phyloP scores from a whole-genome alignment of 2,329 filamentous ascomycete genomes.

The Colletotrichum agaves region DNA sequence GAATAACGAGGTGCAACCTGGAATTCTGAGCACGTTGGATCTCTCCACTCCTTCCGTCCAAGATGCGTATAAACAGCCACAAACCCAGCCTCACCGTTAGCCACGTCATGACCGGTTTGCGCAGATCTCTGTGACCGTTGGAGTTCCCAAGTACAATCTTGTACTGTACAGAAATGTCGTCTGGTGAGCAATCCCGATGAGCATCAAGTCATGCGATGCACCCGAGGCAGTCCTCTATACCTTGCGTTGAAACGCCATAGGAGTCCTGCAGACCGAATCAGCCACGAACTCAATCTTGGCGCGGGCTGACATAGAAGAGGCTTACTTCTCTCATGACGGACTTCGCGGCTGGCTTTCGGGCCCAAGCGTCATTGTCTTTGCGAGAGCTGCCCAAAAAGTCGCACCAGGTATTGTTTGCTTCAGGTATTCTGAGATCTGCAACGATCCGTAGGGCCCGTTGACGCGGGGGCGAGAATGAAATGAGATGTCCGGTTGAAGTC shows the following conservation, averaged over 20 bases:
- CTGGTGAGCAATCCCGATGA: too few species aligned
- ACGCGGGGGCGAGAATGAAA: background rate
- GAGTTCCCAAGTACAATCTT: too few species aligned
- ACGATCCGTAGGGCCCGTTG: background rate
- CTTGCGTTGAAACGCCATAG: background rate
- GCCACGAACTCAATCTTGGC: slow-evolving; percentile 21
- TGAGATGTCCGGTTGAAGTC: background rate
- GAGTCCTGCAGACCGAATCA: slow-evolving; percentile 16
- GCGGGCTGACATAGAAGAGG: background rate
- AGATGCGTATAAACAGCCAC: background rate
- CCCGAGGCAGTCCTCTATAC: too few species aligned
- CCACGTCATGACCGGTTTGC: background rate
- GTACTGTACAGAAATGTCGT: too few species aligned
- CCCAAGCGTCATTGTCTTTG: background rate
- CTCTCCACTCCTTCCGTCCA: too few species aligned
- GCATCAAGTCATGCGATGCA: too few species aligned
- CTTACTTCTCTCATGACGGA: background rate
- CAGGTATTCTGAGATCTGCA: too few species aligned
- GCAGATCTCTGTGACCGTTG: too few species aligned
- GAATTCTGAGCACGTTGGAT: too few species aligned
- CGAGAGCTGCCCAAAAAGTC: background rate
- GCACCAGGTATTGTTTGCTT: too few species aligned
- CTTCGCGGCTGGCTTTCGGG: background rate
- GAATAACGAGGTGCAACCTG: background rate
- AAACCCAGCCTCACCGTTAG: background rate